phyloP scores from a whole-genome alignment of 1,284 basidiomycete species.

The Hymenochaete sp. region DNA sequence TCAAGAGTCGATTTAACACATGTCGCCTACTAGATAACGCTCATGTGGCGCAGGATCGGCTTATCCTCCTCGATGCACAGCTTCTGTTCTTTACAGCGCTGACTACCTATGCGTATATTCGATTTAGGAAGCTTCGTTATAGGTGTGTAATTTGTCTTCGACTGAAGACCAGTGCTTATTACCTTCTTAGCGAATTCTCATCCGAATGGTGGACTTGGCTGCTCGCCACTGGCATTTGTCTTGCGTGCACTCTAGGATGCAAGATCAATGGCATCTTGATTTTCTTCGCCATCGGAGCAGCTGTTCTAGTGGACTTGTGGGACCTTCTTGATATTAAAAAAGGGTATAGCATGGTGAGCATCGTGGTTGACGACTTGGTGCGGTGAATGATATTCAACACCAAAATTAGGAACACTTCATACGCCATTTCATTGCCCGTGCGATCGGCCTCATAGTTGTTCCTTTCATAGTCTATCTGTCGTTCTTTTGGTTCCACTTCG shows the following conservation, averaged over 20 bases:
- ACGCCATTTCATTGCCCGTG: slow-evolving; percentile 83
- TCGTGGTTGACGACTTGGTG: neutral
- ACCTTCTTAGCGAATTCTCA: slow-evolving; percentile 63
- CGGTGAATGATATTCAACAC: slow-evolving; percentile 9
- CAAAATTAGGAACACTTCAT: slow-evolving; percentile 72
- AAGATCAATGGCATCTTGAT: slow-evolving; percentile 98
- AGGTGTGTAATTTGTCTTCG: slow-evolving; percentile 38
- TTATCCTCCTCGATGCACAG: slow-evolving; percentile 93
- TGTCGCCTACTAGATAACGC: slow-evolving; percentile 68
- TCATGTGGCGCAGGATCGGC: slow-evolving; percentile 89
- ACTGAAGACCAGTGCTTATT: slow-evolving; percentile 9
- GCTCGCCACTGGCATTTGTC: slow-evolving; percentile 80
- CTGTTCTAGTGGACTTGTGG: slow-evolving; percentile 93
- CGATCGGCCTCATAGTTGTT: slow-evolving; percentile 78
- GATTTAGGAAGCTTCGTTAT: slow-evolving; percentile 94
- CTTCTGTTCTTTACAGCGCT: slow-evolving; percentile 94
- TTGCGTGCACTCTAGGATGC: slow-evolving; percentile 94
- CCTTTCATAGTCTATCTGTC: slow-evolving; percentile 89
- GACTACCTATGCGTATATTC: slow-evolving; percentile 91
- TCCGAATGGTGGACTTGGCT: slow-evolving; percentile 95
- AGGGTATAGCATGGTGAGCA: slow-evolving; percentile 73
- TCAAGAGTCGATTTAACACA: neutral
- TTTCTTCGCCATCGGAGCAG: slow-evolving; percentile 82
- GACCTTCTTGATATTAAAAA: slow-evolving; percentile 84
- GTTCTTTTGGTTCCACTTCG: slow-evolving; percentile 96